phyloP scores from a whole-genome alignment of 345 rosid genomes.

The Chamaenerion angustifolium region DNA sequence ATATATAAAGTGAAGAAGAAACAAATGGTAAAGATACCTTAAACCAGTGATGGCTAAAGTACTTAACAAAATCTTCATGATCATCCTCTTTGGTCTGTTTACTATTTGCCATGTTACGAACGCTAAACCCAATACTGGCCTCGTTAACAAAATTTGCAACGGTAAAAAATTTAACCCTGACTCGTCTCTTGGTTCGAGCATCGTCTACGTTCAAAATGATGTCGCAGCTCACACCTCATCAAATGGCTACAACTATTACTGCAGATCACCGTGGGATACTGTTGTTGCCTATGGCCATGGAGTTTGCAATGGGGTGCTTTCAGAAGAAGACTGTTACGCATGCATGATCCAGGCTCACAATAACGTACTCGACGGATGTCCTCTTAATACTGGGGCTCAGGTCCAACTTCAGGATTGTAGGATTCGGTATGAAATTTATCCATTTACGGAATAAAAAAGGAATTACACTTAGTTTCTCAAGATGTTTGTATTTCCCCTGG shows the following conservation, averaged over 20 bases:
- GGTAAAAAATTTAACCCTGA: too few species aligned
- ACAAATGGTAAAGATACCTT: too few species aligned
- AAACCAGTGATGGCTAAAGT: background rate
- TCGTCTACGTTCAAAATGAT: too few species aligned
- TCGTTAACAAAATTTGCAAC: background rate
- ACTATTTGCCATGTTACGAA: background rate
- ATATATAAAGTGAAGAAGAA: too few species aligned
- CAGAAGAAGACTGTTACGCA: background rate
- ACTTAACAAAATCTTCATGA: background rate
- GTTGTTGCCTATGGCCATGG: background rate
- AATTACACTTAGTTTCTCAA: background rate
- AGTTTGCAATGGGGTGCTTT: background rate
- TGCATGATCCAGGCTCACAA: background rate
- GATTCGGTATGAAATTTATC: background rate
- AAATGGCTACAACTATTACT: too few species aligned
- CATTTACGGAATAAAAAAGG: background rate
- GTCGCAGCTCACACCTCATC: too few species aligned
- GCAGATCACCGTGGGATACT: too few species aligned
- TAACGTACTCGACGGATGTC: background rate
- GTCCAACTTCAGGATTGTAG: background rate
- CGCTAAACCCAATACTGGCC: background rate
- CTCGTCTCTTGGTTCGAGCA: background rate
- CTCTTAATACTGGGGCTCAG: background rate
- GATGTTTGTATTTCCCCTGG: too few species aligned
- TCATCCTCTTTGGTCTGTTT: background rate